These are phyloP conservation scores for Salix exigua DNA, from an alignment of 345 rosid species.

Conservation along the genomic window DNA sequence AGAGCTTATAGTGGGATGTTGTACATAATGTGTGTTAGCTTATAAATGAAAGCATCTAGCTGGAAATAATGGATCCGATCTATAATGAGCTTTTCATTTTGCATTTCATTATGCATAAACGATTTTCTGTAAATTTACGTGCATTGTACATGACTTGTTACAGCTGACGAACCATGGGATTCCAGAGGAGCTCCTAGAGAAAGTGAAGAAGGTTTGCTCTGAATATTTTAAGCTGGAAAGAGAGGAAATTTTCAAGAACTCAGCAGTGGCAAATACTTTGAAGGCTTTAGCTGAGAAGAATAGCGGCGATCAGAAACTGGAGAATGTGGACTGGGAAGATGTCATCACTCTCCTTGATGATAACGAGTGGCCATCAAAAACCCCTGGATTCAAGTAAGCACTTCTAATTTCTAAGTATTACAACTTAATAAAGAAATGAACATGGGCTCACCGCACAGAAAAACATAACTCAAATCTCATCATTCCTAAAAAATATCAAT, in stretches of 20 bases:
- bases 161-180: constrained; percentile 88
- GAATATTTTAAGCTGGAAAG: constrained; percentile 63
- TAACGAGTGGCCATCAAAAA: constrained; percentile 60
- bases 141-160: not conserved
- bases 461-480: not conserved
- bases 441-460: not conserved
- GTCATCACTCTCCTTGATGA: constrained; percentile 59
- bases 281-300: constrained; percentile 41
- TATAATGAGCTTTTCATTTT: not conserved
- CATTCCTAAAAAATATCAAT: not conserved
- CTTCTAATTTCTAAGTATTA: not conserved
- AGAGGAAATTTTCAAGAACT: constrained; percentile 60
- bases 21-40: no score
- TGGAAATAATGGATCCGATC: no score
- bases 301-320: constrained; percentile 48
- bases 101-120: not conserved
- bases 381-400: constrained; percentile 62
- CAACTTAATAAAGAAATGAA: not conserved
- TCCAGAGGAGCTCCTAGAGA: constrained; percentile 58
- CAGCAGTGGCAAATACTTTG: constrained; percentile 44
- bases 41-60: no score
- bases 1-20: not conserved
- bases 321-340: constrained; percentile 81
- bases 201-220: constrained; percentile 62
- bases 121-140: not conserved